Percentiles rank a stretch among this genome's conserved stretches.
These are phyloP conservation scores for Nothophoma quercina DNA, from an alignment of 2,329 filamentous ascomycete species.

Conservation along the genomic window DNA sequence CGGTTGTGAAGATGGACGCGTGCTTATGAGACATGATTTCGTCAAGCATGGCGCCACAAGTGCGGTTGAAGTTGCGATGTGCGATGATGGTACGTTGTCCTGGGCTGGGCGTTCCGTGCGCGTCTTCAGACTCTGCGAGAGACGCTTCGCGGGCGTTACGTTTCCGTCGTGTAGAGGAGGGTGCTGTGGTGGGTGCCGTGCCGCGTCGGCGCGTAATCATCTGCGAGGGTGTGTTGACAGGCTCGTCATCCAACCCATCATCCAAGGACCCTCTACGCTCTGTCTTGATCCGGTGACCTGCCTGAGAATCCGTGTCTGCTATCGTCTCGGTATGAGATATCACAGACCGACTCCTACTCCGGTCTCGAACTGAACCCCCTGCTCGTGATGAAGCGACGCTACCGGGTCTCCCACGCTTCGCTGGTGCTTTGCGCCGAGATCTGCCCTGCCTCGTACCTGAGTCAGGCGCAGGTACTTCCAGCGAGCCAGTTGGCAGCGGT, in stretches of 20 bases:
- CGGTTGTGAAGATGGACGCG: constrained; percentile 58
- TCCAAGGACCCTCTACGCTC: constrained; percentile 56
- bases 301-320: constrained; percentile 51
- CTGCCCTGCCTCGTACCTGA: constrained; percentile 41
- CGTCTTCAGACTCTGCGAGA: constrained; percentile 42
- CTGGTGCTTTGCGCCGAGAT: constrained; percentile 39
- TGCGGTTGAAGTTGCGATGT: constrained; percentile 58
- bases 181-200: constrained; percentile 26
- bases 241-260: constrained; percentile 50
- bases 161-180: constrained; percentile 52
- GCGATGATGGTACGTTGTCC: constrained; percentile 50
- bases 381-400: constrained; percentile 58
- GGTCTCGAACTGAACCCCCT: constrained; percentile 53
- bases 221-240: constrained; percentile 38
- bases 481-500: constrained; percentile 19
- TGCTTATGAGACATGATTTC: constrained; percentile 61
- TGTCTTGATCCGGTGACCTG: constrained; percentile 53
- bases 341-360: constrained; percentile 59
- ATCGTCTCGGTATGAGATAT: constrained; percentile 55
- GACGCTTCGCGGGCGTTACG: constrained; percentile 46
- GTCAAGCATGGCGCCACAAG: constrained; percentile 58
- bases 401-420: constrained; percentile 42
- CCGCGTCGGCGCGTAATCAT: constrained; percentile 42
- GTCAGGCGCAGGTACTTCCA: constrained; percentile 35
- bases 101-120: constrained; percentile 34